phyloP scores from a whole-genome alignment of 164 flowering plant genomes.

The Kalanchoe fedtschenkoi region DNA sequence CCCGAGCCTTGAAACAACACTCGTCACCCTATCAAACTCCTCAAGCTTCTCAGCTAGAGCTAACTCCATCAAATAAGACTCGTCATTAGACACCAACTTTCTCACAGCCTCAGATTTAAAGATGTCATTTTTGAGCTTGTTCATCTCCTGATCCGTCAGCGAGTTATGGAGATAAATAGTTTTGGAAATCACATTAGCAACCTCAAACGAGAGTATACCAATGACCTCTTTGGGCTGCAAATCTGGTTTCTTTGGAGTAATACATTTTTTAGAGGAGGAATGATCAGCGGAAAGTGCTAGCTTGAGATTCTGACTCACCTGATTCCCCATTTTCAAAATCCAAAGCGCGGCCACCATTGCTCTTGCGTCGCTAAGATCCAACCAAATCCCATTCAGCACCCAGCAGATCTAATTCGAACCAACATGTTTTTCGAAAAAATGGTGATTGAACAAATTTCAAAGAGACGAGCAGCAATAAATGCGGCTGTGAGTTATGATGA shows the following conservation, averaged over 20 bases:
- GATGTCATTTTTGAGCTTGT: conserved; percentile 47
- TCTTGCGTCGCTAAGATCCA: neutral
- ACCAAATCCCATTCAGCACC: neutral
- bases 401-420: neutral
- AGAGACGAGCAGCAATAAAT: neutral
- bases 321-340: conserved; percentile 19
- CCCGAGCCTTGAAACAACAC: conserved; percentile 76
- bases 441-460: neutral
- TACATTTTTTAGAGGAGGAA: conserved; percentile 30
- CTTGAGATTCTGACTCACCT: conserved; percentile 81
- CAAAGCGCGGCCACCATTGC: conserved; percentile 8
- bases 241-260: conserved; percentile 19
- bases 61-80: conserved; percentile 49
- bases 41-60: conserved; percentile 72
- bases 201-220: conserved; percentile 93
- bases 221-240: conserved; percentile 16
- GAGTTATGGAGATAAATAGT: conserved; percentile 67
- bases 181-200: conserved; percentile 85
- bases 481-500: neutral
- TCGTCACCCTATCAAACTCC: conserved; percentile 60
- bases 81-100: conserved; percentile 51
- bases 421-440: neutral
- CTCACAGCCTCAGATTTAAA: conserved; percentile 57
- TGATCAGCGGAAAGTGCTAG: conserved; percentile 39
- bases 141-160: conserved; percentile 46